Evolutionary conservation across 2,329 filamentous ascomycete species (phyloP).

Genomic region (Escovopsis sp.): DNA sequence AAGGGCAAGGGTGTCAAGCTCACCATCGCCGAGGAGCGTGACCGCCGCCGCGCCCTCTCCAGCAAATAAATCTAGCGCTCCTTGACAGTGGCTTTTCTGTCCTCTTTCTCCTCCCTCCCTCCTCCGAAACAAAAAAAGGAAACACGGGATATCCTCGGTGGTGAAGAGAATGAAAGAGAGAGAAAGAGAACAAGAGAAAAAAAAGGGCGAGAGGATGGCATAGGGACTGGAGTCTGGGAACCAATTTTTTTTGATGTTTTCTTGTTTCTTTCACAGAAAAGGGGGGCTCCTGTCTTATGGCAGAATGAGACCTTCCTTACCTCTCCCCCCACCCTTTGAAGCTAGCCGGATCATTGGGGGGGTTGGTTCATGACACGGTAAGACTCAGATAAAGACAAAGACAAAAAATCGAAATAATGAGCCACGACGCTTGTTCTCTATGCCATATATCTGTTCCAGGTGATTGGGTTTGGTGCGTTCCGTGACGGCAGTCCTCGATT

Average conservation of each 20-base stretch:
- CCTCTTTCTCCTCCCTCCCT: no score
- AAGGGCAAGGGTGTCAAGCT: constrained; percentile 99
- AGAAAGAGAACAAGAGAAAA: no score
- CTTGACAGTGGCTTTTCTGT: constrained; percentile 1
- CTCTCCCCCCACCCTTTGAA: constrained; percentile 14
- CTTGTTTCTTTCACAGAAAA: constrained; percentile 12
- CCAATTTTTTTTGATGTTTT: constrained; percentile 23
- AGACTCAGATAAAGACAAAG: constrained; percentile 15
- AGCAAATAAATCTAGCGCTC: constrained; percentile 29
- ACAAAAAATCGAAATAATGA: constrained; percentile 11
- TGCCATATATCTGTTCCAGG: not conserved
- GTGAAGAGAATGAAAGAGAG: no score
- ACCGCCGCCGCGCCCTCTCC: constrained; percentile 69
- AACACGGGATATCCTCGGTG: no score
- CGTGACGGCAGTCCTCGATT: no score
- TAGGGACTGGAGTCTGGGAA: constrained; percentile 27
- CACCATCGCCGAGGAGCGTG: constrained; percentile 96
- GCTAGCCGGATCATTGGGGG: constrained; percentile 16
- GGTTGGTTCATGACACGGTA: no score
- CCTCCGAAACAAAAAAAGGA: no score
- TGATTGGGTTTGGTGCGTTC: not conserved
- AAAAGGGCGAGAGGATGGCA: constrained; percentile 16
- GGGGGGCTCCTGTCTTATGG: no score
- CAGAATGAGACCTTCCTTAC: no score
- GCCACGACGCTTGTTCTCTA: constrained; percentile 4